Conservation (phyloP, 2,329 filamentous ascomycete species). For the Sarocladiaceae sp. region DNA sequence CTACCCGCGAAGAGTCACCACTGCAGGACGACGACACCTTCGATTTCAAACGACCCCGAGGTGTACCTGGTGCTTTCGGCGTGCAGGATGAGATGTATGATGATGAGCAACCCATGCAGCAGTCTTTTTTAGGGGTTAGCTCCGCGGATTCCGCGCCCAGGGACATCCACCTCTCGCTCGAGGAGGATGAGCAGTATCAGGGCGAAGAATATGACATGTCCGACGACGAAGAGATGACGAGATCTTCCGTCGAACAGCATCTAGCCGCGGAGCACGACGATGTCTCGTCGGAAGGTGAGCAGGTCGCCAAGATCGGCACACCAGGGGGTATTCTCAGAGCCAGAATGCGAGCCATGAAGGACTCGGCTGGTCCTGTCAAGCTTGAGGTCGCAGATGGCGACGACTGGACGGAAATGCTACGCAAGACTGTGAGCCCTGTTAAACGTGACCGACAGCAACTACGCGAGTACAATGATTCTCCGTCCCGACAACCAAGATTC, state of each 20-base stretch:
- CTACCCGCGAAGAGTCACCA: constrained; percentile 18
- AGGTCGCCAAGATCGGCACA: constrained; percentile 35
- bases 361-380: constrained; percentile 50
- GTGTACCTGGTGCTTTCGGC: constrained; percentile 77
- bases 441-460: constrained; percentile 82
- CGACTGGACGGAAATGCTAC: constrained; percentile 90
- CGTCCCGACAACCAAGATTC: constrained; percentile 21
- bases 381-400: constrained; percentile 62
- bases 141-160: constrained; percentile 73
- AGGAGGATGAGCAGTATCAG: constrained; percentile 54
- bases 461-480: constrained; percentile 50
- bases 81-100: constrained; percentile 48
- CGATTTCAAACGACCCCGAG: constrained; percentile 43
- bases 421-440: constrained; percentile 86
- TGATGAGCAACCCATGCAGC: constrained; percentile 47
- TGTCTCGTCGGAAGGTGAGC: constrained; percentile 46
- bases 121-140: constrained; percentile 92
- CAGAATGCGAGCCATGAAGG: constrained; percentile 57
- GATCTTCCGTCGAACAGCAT: constrained; percentile 68
- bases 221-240: constrained; percentile 67
- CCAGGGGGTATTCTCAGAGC: constrained; percentile 58
- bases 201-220: constrained; percentile 72
- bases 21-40: constrained; percentile 53
- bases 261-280: constrained; percentile 68
- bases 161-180: constrained; percentile 51